A percentile compares a stretch with the other conserved stretches of the same genome.
Evolutionary conservation across 2,329 filamentous ascomycete species (phyloP).

Genomic region (Beauveria medogensis): DNA sequence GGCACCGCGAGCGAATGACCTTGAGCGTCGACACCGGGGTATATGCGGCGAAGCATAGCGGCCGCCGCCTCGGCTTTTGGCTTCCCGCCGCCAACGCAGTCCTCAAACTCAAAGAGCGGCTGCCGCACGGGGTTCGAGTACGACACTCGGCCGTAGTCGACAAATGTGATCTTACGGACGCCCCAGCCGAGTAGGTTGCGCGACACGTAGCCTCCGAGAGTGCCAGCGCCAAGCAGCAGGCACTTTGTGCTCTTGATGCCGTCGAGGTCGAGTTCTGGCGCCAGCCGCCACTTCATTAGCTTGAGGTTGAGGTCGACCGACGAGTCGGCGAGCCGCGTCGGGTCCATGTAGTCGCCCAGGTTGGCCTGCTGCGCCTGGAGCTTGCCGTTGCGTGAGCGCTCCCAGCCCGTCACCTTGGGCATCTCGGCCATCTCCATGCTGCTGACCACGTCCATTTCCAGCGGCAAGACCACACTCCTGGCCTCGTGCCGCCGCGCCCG

Average conservation of each 20-base stretch:
- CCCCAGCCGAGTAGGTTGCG: slow-evolving; percentile 93
- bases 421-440: slow-evolving; percentile 44
- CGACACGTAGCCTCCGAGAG: slow-evolving; percentile 87
- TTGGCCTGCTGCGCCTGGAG: slow-evolving; percentile 71
- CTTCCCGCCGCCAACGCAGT: slow-evolving; percentile 78
- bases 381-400: slow-evolving; percentile 72
- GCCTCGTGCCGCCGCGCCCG: slow-evolving; percentile 70
- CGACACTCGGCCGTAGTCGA: slow-evolving; percentile 88
- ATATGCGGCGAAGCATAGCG: slow-evolving; percentile 73
- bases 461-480: slow-evolving; percentile 67
- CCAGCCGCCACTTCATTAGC: slow-evolving; percentile 97
- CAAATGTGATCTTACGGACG: slow-evolving; percentile 87
- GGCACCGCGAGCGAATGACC: slow-evolving; percentile 82
- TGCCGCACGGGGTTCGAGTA: slow-evolving; percentile 96
- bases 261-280: slow-evolving; percentile 79
- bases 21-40: slow-evolving; percentile 76
- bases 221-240: slow-evolving; percentile 83
- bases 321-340: slow-evolving; percentile 76
- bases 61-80: slow-evolving; percentile 78
- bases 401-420: slow-evolving; percentile 94
- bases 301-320: slow-evolving; percentile 95
- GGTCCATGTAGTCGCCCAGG: slow-evolving; percentile 90
- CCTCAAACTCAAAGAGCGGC: slow-evolving; percentile 81
- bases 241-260: slow-evolving; percentile 85
- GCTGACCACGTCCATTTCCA: slow-evolving; percentile 46